phyloP scores from a whole-genome alignment of 768 basidiomycete genomes.

The Mycena sanguinolenta region DNA sequence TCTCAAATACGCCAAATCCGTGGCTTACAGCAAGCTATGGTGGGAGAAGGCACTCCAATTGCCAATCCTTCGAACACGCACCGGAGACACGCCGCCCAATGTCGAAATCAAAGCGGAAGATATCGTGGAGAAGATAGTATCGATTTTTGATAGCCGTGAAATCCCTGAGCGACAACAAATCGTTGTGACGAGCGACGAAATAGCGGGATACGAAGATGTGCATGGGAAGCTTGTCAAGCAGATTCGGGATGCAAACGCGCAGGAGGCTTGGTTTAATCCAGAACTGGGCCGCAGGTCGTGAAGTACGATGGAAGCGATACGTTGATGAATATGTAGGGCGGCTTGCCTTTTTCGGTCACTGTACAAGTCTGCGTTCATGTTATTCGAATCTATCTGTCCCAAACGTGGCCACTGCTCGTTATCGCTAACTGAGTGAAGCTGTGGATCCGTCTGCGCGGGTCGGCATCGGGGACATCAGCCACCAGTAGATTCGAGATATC shows the following conservation, averaged over 20 bases:
- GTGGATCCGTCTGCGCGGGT: too few species aligned
- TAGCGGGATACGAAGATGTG: conserved; percentile 8
- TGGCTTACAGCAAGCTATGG: not conserved
- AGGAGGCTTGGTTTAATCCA: conserved; percentile 10
- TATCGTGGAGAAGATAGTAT: not conserved
- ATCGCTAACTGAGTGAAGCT: too few species aligned
- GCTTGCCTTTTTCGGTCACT: too few species aligned
- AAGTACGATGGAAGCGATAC: too few species aligned
- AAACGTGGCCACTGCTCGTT: too few species aligned
- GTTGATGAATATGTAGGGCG: too few species aligned
- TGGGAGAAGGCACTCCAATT: not conserved
- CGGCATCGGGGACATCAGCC: too few species aligned
- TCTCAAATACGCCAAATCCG: not conserved
- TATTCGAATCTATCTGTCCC: too few species aligned
- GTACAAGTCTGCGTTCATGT: too few species aligned
- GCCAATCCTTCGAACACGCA: not conserved
- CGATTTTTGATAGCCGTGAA: not conserved
- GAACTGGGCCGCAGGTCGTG: too few species aligned
- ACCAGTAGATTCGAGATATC: too few species aligned
- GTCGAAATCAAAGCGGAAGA: not conserved
- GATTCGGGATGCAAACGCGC: not conserved
- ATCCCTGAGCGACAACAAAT: not conserved
- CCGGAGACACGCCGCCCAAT: not conserved
- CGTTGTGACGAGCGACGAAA: not conserved
- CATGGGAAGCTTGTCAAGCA: conserved; percentile 1